Percentiles rank a stretch among this genome's conserved stretches.
Conservation (phyloP, 75 land plant species). For the Gnetum montanum region DNA sequence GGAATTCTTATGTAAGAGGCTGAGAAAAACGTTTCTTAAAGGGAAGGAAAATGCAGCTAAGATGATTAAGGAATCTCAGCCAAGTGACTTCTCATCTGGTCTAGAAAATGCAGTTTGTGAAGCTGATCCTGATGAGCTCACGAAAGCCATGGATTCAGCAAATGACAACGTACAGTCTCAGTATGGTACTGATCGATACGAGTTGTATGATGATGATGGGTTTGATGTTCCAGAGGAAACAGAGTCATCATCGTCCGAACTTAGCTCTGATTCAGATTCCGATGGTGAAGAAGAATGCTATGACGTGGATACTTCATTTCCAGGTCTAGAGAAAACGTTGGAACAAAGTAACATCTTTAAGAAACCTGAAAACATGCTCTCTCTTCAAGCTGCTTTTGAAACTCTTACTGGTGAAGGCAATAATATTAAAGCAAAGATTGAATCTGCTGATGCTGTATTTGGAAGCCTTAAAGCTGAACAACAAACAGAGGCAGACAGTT, state of each 20-base stretch:
- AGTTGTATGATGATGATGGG: conserved; percentile 25
- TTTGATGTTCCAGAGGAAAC: conserved; percentile 7
- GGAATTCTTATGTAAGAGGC: conserved; percentile 60
- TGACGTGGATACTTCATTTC: background rate
- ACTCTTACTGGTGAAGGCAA: conserved; percentile 25
- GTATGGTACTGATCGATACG: conserved; percentile 21
- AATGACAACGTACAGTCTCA: conserved; percentile 6
- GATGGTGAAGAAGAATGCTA: conserved; percentile 17
- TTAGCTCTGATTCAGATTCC: conserved; percentile 43
- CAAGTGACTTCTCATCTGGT: conserved; percentile 5
- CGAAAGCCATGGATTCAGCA: conserved; percentile 43
- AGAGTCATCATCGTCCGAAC: conserved; percentile 20
- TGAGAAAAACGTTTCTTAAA: conserved; percentile 51
- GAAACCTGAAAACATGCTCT: conserved; percentile 26
- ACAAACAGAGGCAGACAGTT: conserved; percentile 4
- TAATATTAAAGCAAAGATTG: background rate
- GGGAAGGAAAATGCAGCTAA: conserved; percentile 5
- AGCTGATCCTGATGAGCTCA: conserved; percentile 28
- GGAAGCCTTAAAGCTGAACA: background rate
- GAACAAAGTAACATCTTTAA: conserved; percentile 10
- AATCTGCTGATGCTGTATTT: background rate
- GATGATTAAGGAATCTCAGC: background rate
- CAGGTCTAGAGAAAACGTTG: conserved; percentile 4
- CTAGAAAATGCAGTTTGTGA: conserved; percentile 8
- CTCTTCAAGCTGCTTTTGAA: conserved; percentile 61